Conservation (phyloP, 768 basidiomycete genomes). For the Tricholoma sp. region DNA sequence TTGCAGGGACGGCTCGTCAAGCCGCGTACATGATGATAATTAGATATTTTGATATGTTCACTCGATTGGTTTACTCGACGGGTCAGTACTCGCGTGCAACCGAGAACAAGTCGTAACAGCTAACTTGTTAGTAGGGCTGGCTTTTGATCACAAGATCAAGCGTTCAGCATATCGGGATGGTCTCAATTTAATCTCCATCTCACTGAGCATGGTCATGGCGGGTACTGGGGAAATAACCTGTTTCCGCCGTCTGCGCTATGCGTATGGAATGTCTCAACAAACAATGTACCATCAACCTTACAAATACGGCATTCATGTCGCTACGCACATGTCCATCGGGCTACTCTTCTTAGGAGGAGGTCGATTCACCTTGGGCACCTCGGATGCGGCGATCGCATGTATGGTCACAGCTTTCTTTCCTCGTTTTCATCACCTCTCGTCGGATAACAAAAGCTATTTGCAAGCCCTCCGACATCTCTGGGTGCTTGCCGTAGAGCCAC, state of each 20-base stretch:
- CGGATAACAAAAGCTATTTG: constrained; percentile 86
- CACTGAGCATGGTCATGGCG: constrained; percentile 93
- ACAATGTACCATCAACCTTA: constrained; percentile 57
- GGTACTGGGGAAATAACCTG: constrained; percentile 94
- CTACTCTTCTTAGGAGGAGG: constrained; percentile 92
- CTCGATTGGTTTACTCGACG: constrained; percentile 59
- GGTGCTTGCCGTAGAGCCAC: constrained; percentile 92
- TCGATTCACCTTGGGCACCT: constrained; percentile 86
- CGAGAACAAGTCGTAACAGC: not conserved
- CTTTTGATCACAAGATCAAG: constrained; percentile 86
- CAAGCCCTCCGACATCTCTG: constrained; percentile 94
- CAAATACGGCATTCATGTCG: constrained; percentile 86
- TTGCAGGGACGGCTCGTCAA: constrained; percentile 88
- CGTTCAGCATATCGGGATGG: constrained; percentile 85
- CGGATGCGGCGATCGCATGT: constrained; percentile 85
- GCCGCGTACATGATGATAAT: constrained; percentile 85
- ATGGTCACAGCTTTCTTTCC: constrained; percentile 93
- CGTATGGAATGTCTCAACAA: constrained; percentile 80
- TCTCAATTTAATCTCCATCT: constrained; percentile 79
- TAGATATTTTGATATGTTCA: constrained; percentile 76
- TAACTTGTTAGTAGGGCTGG: constrained; percentile 25
- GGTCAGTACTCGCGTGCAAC: constrained; percentile 38
- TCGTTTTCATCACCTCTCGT: constrained; percentile 69
- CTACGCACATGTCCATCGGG: constrained; percentile 87
- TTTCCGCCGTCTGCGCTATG: constrained; percentile 79